phyloP scores from a whole-genome alignment of 208 protist species.

The Porcisia deanei region DNA sequence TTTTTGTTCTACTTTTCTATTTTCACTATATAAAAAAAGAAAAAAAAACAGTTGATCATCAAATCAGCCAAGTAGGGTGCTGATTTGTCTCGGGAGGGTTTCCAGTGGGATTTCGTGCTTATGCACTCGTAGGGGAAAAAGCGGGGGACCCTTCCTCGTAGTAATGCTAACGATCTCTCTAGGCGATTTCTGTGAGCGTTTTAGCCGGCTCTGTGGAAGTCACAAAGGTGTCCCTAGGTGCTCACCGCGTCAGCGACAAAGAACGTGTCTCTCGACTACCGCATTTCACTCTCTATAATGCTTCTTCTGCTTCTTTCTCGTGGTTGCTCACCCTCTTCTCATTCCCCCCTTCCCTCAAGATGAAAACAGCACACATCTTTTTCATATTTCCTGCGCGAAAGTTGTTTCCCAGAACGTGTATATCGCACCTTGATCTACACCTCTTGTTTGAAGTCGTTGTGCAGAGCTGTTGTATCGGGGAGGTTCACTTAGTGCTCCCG shows the following conservation, averaged over 20 bases:
- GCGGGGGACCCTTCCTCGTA: background rate
- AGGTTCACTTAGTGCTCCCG: background rate
- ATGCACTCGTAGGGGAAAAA: background rate
- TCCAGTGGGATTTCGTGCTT: background rate
- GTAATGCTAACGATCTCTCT: background rate
- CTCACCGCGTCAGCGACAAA: background rate
- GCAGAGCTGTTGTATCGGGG: background rate
- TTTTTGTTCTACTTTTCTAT: constrained; percentile 9
- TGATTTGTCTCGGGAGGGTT: background rate
- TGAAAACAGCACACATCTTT: too few species aligned
- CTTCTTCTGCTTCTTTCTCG: too few species aligned
- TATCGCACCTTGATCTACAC: background rate
- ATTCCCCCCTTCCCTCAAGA: too few species aligned
- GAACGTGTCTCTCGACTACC: background rate
- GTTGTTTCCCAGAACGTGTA: background rate
- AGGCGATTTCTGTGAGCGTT: background rate
- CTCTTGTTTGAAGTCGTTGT: background rate
- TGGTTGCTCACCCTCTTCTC: too few species aligned
- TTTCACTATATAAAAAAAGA: background rate
- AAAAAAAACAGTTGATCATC: background rate
- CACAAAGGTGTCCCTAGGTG: background rate
- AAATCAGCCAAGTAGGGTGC: background rate
- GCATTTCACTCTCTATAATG: background rate
- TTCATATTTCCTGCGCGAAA: background rate
- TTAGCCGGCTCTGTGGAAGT: background rate